These are phyloP conservation scores for Calocera viscosa DNA, from an alignment of 768 basidiomycete species.

Conservation along the genomic window DNA sequence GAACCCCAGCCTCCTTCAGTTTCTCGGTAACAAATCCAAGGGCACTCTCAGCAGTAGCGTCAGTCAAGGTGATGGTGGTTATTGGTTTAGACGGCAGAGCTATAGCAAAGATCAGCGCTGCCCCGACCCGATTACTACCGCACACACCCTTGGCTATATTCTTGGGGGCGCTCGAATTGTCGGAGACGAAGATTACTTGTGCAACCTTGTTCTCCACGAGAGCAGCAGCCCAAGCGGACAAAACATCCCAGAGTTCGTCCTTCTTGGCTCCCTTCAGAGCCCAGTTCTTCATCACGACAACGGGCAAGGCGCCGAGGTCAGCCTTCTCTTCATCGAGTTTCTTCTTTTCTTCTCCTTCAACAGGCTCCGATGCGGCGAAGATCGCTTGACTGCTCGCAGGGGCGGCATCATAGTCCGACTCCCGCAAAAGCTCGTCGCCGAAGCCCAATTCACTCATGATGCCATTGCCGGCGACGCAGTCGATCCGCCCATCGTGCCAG, in stretches of 20 bases:
- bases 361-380: too few relatives aligned
- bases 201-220: slow-evolving; percentile 80
- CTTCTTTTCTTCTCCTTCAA: slow-evolving; percentile 10
- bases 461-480: slow-evolving; percentile 75
- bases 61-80: slow-evolving; percentile 61
- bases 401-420: slow-evolving; percentile 25
- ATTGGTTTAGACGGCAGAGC: slow-evolving; percentile 79
- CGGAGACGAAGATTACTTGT: slow-evolving; percentile 81
- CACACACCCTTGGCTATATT: slow-evolving; percentile 61
- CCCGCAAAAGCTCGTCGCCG: slow-evolving; percentile 52
- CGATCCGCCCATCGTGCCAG: slow-evolving; percentile 80
- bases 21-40: slow-evolving; percentile 72
- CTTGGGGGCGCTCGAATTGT: slow-evolving; percentile 79
- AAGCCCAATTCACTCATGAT: slow-evolving; percentile 74
- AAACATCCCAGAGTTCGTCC: slow-evolving; percentile 58
- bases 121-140: background rate
- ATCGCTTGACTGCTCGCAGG: background rate
- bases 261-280: slow-evolving; percentile 43
- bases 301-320: slow-evolving; percentile 54
- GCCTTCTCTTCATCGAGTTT: slow-evolving; percentile 25
- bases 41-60: slow-evolving; percentile 72
- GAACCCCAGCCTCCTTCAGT: slow-evolving; percentile 39
- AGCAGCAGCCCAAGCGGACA: slow-evolving; percentile 75
- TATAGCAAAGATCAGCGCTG: slow-evolving; percentile 22
- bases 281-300: slow-evolving; percentile 78